Base-by-base conservation (phyloP, 192 early-diverging fungal genomes). In the Lobosporangium transversale region DNA sequence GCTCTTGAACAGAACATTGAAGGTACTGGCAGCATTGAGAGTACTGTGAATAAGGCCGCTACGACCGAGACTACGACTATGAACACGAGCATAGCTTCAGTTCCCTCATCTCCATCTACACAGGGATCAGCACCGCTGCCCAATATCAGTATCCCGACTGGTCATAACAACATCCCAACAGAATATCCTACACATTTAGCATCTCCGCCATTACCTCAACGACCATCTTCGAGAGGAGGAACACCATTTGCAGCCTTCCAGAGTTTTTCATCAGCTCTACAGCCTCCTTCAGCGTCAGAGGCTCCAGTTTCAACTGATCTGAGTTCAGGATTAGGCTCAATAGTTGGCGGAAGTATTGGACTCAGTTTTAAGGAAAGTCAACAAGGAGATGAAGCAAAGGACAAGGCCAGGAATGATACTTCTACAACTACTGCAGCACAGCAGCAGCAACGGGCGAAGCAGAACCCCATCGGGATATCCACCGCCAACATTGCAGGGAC, bases 131-230 rank as follows among this genome's bases (percentile, higher is more conserved):
- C 45, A 54, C 26, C 32, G 20, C 60, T 58, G 0, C 71, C 63
- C 11, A 76, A 29, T 43, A 76, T 62, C 30, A 44, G 33, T 17
- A 50, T 55, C 9, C 32, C 58, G 5, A 20, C 18, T 52, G n/a
- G 26, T 17, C 42, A 66, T 18, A 66, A 53, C 33, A 76, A 30
- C 30, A 76, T 76, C 23, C 73, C 73, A 18, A 66, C 73, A 49
- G 73, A 67, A 21, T 50, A 65, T 37, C 73, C 73, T 30, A 76
- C 73, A 11, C 73, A 76, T 3, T 12, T 76, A 14, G 53, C 73
- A 11, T 76, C 73, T 3, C 73, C 64, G 24, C 73, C 73, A n/a
- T 26, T 67, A 3, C 73, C 73, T 1, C 57, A 62, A 23, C 36
- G 58, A 50, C 63, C 71, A 3, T 23, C 49, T 11, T 66, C 71